Evolutionary conservation across 1,284 basidiomycete species (phyloP).

Genomic region (Leccinum griseonigrum): DNA sequence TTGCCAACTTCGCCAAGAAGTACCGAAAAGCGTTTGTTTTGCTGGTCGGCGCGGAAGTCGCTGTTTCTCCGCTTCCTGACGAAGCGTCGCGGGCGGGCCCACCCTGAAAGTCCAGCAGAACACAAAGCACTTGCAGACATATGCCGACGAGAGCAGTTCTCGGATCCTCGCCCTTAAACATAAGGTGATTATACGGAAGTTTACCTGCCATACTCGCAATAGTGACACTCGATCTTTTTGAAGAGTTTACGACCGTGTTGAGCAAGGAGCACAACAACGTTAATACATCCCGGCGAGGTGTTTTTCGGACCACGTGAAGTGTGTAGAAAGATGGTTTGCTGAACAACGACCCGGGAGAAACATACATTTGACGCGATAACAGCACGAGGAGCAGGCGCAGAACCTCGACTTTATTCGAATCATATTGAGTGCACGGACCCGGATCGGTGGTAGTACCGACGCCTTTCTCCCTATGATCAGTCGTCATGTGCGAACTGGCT

Average conservation of each 20-base stretch:
- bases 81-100: conserved; percentile 60
- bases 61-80: conserved; percentile 41
- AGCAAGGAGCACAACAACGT: conserved; percentile 88
- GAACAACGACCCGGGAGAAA: conserved; percentile 67
- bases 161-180: conserved; percentile 84
- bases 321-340: conserved; percentile 71
- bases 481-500: conserved; percentile 13
- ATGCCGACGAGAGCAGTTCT: conserved; percentile 67
- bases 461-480: conserved; percentile 77
- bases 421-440: conserved; percentile 64
- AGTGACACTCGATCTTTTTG: conserved; percentile 44
- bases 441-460: conserved; percentile 79
- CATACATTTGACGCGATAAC: conserved; percentile 85
- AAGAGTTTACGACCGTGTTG: conserved; percentile 82
- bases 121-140: conserved; percentile 74
- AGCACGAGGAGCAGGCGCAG: conserved; percentile 82
- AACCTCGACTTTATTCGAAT: conserved; percentile 83
- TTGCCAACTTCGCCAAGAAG: conserved; percentile 83
- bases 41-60: conserved; percentile 50
- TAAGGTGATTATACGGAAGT: conserved; percentile 85
- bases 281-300: conserved; percentile 77
- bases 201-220: conserved; percentile 65
- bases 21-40: conserved; percentile 88
- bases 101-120: conserved; percentile 80
- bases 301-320: conserved; percentile 74